phyloP scores from a whole-genome alignment of 345 rosid species.

The Pugionium cornutum region DNA sequence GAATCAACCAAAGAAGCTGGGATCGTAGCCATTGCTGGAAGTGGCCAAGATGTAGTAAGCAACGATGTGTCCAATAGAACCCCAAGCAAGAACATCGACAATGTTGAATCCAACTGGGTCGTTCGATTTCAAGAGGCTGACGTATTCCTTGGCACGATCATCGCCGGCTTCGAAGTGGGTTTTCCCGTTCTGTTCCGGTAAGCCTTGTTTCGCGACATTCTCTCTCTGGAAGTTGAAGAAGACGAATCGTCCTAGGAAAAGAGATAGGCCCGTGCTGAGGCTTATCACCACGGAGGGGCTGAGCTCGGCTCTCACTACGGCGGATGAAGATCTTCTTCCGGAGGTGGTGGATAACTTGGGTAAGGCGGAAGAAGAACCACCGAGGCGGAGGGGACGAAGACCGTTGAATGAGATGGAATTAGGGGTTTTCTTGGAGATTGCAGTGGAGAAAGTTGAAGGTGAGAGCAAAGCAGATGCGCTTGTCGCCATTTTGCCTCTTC shows the following conservation, averaged over 20 bases:
- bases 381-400: constrained; percentile 44
- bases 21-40: constrained; percentile 90
- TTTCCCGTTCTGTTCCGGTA: constrained; percentile 93
- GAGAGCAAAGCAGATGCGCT: constrained; percentile 41
- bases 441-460: constrained; percentile 31
- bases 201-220: constrained; percentile 86
- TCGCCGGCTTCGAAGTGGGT: constrained; percentile 98
- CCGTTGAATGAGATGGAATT: constrained; percentile 46
- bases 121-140: constrained; percentile 86
- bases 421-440: constrained; percentile 30
- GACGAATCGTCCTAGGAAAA: constrained; percentile 90
- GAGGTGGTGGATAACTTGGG: constrained; percentile 29
- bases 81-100: constrained; percentile 99
- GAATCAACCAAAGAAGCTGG: constrained; percentile 65
- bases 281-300: constrained; percentile 75
- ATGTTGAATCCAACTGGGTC: constrained; percentile 96
- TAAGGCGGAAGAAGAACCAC: constrained; percentile 26
- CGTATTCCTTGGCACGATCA: constrained; percentile 87
- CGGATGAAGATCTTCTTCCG: constrained; percentile 38
- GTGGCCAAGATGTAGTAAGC: constrained; percentile 98
- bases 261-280: constrained; percentile 95
- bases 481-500: constrained; percentile 31
- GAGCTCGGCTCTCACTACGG: constrained; percentile 65
- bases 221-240: constrained; percentile 99
- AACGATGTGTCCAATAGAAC: constrained; percentile 92